Evolutionary conservation across 2,329 filamentous ascomycete species (phyloP), one percentile per base, ranked within the genome.

Genomic region (Pyrenophora tritici-repentis): DNA sequence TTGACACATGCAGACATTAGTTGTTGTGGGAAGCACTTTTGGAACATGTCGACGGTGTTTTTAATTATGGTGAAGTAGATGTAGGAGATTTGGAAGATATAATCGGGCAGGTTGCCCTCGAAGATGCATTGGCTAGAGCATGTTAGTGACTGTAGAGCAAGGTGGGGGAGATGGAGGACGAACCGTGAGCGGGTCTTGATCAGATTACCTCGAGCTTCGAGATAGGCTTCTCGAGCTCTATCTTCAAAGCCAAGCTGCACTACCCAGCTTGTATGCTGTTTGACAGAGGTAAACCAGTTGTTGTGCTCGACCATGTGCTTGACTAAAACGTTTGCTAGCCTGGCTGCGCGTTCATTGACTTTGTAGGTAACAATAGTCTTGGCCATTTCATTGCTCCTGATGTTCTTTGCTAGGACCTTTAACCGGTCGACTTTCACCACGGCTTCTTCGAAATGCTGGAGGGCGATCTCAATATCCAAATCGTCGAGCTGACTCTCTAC

Each of bases 1-100:
- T 93, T 95, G 65, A 99, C 93, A 64, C 91, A 96, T 0, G 92
- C 91, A 66, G 91, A 96, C 83, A 94, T 95, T 79, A 94, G 90
- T 12, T 86, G 81, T 20, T 90, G 83, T 9, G 91, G 87, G 70
- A 97, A 97, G 55, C 73, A 75, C 45, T 80, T 78, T 68, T 96
- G 91, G 74, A 94, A 97, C 67, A 90, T 92, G 66, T 84, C 83
- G 53, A 97, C 89, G 0, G 94, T 97, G 75, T 97, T 97, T 63
- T 90, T 87, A 70, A 99, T 93, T 59, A 96, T 83, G 46, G 87
- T 91, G 75, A 99, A 99, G 74, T 96, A 97, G 50, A 96, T 91
- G 74, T 91, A 97, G 2, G 93, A 94, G 39, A 97, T 81, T 70
- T 96, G 90, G 81, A 92, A 96, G 62, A 97, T 94, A 75, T 97